Percentiles rank a stretch among this genome's conserved stretches.
These are phyloP conservation scores for Aspergillus neoniger DNA, from an alignment of 2,329 filamentous ascomycete genomes.

Conservation along the genomic window DNA sequence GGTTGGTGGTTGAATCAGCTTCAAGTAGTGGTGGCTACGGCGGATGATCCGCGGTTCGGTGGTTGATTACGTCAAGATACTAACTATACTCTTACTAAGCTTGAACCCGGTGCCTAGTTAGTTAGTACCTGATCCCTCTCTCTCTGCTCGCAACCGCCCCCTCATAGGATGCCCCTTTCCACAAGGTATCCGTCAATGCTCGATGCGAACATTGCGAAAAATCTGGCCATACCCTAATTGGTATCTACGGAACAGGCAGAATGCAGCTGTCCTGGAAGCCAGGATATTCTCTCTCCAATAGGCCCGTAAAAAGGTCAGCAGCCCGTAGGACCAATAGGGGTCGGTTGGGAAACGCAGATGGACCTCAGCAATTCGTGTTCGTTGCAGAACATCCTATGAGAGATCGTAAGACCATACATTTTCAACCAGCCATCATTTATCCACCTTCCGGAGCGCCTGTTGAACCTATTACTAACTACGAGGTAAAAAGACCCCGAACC, in stretches of 20 bases:
- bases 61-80: too few species aligned
- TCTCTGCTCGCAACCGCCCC: too few species aligned
- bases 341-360: not conserved
- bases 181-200: not conserved
- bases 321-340: not conserved
- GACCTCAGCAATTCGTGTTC: conserved; percentile 4
- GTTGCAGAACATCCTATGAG: not conserved
- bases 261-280: conserved; percentile 8
- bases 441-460: not conserved
- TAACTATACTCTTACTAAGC: too few species aligned
- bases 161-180: too few species aligned
- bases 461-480: not conserved
- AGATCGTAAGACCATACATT: not conserved
- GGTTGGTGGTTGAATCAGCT: too few species aligned
- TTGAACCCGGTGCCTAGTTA: too few species aligned
- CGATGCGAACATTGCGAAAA: not conserved
- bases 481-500: not conserved
- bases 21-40: too few species aligned
- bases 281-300: conserved; percentile 5
- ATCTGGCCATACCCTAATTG: not conserved
- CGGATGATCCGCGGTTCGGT: too few species aligned
- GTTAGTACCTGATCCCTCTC: too few species aligned
- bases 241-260: not conserved
- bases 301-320: not conserved
- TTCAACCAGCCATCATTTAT: not conserved